Evolutionary conservation across 2,329 filamentous ascomycete genomes (phyloP).

Genomic region (Phyllosticta ampelicida): DNA sequence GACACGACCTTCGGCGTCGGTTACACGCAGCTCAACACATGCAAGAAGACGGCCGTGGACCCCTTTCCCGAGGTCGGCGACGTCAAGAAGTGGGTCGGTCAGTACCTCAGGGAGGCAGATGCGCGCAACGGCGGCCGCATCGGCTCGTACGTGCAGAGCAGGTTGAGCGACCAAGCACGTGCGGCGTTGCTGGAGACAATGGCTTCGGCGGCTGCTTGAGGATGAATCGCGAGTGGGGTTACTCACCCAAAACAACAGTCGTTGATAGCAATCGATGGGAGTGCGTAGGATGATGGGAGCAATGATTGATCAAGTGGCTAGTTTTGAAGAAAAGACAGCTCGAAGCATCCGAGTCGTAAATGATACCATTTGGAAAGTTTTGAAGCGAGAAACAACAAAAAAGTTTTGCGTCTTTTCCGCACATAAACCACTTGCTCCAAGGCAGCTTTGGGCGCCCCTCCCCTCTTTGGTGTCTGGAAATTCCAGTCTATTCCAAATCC

Average conservation of each 20-base stretch:
- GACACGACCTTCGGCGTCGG: slow-evolving; percentile 91
- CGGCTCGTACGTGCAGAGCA: slow-evolving; percentile 58
- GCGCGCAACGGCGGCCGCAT: slow-evolving; percentile 60
- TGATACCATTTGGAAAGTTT: not conserved
- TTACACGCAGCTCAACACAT: slow-evolving; percentile 88
- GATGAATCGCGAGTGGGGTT: not conserved
- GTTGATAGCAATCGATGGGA: not conserved
- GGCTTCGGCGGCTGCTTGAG: not conserved
- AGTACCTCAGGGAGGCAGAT: slow-evolving; percentile 69
- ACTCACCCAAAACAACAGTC: not conserved
- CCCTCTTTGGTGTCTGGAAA: too few species aligned
- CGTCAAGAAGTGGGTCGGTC: slow-evolving; percentile 72
- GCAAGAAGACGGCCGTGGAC: slow-evolving; percentile 62
- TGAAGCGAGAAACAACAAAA: not conserved
- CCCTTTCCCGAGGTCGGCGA: slow-evolving; percentile 78
- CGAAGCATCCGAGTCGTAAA: not conserved
- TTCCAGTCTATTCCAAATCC: too few species aligned
- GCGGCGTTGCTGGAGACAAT: slow-evolving; percentile 6
- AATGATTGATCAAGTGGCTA: not conserved
- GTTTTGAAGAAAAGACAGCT: not conserved
- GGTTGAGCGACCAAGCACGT: slow-evolving; percentile 40
- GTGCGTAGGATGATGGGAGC: not conserved
- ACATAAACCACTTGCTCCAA: too few species aligned
- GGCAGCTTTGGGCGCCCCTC: too few species aligned
- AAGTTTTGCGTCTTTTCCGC: not conserved